Evolutionary conservation across 2,329 filamentous ascomycete genomes (phyloP).

Genomic region (Penicillium sp.): DNA sequence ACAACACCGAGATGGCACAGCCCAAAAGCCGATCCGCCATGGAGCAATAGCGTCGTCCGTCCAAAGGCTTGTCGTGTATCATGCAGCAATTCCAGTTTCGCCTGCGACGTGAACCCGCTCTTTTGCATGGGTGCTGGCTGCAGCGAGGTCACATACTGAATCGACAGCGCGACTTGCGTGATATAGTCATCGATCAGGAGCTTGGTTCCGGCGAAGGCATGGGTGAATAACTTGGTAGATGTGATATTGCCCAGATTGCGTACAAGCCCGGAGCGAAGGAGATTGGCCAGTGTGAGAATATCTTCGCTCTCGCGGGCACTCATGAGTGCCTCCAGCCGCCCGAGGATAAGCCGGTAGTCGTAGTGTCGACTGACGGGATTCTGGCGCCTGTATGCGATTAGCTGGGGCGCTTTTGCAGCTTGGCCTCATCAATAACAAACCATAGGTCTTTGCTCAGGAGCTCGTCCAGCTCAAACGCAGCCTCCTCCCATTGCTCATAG

Average conservation of each 20-base stretch:
- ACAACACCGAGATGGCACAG: constrained; percentile 88
- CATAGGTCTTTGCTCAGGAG: constrained; percentile 78
- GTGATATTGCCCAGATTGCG: constrained; percentile 93
- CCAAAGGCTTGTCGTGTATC: constrained; percentile 88
- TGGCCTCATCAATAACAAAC: too few relatives aligned
- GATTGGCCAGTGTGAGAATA: constrained; percentile 72
- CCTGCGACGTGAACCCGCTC: constrained; percentile 65
- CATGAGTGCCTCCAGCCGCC: constrained; percentile 71
- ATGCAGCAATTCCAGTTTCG: constrained; percentile 82
- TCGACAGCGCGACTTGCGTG: constrained; percentile 75
- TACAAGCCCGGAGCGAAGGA: constrained; percentile 73
- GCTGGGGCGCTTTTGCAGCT: neutral
- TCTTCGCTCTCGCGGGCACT: constrained; percentile 70
- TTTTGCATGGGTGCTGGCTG: constrained; percentile 58
- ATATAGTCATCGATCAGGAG: constrained; percentile 90
- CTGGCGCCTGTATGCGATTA: constrained; percentile 65
- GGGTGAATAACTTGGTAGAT: constrained; percentile 76
- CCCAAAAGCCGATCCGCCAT: constrained; percentile 90
- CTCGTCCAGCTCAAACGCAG: constrained; percentile 81
- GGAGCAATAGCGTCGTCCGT: constrained; percentile 78
- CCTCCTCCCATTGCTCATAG: constrained; percentile 85
- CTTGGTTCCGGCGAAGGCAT: constrained; percentile 86
- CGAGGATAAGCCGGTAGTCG: constrained; percentile 80
- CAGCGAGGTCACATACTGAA: constrained; percentile 72
- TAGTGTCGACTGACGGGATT: constrained; percentile 80